Percentiles rank a stretch among this genome's conserved stretches.
phyloP scores from a whole-genome alignment of 2,329 filamentous ascomycete genomes.

The Colletotrichum liriopes region DNA sequence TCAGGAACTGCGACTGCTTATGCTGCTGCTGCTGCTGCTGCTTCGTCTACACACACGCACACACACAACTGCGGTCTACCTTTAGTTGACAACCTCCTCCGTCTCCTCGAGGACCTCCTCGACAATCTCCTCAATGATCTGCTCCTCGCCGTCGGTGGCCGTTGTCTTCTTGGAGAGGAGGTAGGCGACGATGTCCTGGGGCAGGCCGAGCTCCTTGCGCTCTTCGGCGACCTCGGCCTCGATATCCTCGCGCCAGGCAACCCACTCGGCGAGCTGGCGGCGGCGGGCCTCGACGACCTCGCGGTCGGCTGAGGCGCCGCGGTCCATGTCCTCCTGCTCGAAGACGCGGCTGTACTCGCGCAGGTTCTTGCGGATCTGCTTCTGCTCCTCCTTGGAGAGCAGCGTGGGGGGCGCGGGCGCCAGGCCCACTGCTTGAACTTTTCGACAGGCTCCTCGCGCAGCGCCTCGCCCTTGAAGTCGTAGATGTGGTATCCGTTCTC shows the following conservation, averaged over 20 bases:
- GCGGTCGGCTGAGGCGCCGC: slow-evolving; percentile 93
- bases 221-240: slow-evolving; percentile 82
- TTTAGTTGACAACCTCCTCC: slow-evolving; percentile 77
- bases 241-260: slow-evolving; percentile 83
- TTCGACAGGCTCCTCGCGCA: slow-evolving; percentile 92
- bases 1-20: slow-evolving; percentile 12
- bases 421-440: slow-evolving; percentile 99
- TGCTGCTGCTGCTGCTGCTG: slow-evolving; percentile 3
- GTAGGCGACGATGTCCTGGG: slow-evolving; percentile 75
- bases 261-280: slow-evolving; percentile 88
- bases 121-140: slow-evolving; percentile 89
- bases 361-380: slow-evolving; percentile 97
- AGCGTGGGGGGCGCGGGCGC: slow-evolving; percentile 95
- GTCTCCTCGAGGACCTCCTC: slow-evolving; percentile 88
- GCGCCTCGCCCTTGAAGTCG: slow-evolving; percentile 91
- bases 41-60: slow-evolving; percentile 24
- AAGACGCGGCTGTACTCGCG: slow-evolving; percentile 96
- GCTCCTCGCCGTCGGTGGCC: slow-evolving; percentile 76
- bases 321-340: slow-evolving; percentile 94
- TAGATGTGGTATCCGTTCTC: slow-evolving; percentile 99
- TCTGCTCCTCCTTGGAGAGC: slow-evolving; percentile 96
- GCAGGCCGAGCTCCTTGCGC: slow-evolving; percentile 76
- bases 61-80: neutral
- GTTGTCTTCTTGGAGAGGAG: slow-evolving; percentile 70
- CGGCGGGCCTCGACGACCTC: slow-evolving; percentile 93